Evolutionary conservation across 148 eudicot genomes (phyloP).

Genomic region (Vaccinium myrtillus): DNA sequence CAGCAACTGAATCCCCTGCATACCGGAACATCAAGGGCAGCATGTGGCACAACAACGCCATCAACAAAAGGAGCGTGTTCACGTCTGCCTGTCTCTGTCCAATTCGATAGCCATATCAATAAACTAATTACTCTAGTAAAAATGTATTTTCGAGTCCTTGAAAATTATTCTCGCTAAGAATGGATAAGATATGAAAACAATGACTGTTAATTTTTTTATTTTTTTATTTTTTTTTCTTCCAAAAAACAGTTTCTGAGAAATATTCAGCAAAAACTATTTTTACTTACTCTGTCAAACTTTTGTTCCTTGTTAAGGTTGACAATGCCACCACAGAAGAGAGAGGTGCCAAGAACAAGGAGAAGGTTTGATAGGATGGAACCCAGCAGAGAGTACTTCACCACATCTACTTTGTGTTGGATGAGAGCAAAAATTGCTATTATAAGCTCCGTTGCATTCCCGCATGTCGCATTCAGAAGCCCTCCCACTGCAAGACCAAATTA

Average conservation of each 20-base stretch:
- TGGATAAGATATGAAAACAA: not conserved
- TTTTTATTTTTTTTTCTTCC: not conserved
- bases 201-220: not conserved
- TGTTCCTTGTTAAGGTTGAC: constrained; percentile 72
- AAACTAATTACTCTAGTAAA: not conserved
- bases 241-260: not conserved
- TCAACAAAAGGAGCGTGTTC: constrained; percentile 57
- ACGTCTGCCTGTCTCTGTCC: constrained; percentile 91
- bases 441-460: constrained; percentile 94
- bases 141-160: not conserved
- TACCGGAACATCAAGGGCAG: constrained; percentile 57
- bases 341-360: constrained; percentile 90
- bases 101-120: not conserved
- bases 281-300: constrained; percentile 70
- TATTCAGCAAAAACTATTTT: not conserved
- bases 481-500: constrained; percentile 53
- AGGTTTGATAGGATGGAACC: constrained; percentile 95
- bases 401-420: constrained; percentile 55
- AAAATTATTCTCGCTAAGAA: not conserved
- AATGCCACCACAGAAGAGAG: constrained; percentile 88
- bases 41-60: constrained; percentile 76
- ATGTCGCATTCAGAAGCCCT: constrained; percentile 91
- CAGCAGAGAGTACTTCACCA: constrained; percentile 87
- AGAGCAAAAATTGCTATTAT: constrained; percentile 87
- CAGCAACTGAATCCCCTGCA: constrained; percentile 26